A percentile compares a stretch with the other conserved stretches of the same genome.
phyloP scores from a whole-genome alignment of 2,329 filamentous ascomycete genomes.

The Xylaria sp. region DNA sequence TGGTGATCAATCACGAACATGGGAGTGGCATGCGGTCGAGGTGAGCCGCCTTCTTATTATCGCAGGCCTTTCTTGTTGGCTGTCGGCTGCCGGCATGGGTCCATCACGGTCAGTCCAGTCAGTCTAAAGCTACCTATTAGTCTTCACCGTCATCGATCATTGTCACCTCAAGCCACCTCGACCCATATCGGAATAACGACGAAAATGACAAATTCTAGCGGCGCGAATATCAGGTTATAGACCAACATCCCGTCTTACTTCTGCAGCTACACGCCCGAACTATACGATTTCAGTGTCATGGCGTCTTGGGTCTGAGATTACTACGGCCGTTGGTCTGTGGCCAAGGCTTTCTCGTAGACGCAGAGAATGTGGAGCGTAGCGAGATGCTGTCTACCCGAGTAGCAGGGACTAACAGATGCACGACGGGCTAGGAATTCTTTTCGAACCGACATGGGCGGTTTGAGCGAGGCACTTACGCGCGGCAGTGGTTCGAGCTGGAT shows the following conservation, averaged over 20 bases:
- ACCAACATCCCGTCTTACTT: conserved; percentile 5
- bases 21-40: conserved; percentile 22
- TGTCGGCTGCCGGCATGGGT: not conserved
- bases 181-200: conserved; percentile 21
- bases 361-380: conserved; percentile 12
- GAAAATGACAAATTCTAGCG: conserved; percentile 27
- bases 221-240: conserved; percentile 9
- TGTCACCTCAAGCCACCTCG: conserved; percentile 18
- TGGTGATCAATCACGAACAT: conserved; percentile 31
- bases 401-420: conserved; percentile 27
- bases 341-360: conserved; percentile 13
- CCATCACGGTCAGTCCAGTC: conserved; percentile 19
- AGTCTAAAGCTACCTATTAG: not conserved
- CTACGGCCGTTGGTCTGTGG: conserved; percentile 12
- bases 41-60: conserved; percentile 34
- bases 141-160: conserved; percentile 18
- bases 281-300: conserved; percentile 7
- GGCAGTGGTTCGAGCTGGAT: conserved; percentile 36
- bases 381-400: conserved; percentile 20
- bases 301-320: conserved; percentile 8
- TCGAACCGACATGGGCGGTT: conserved; percentile 35
- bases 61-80: conserved; percentile 9
- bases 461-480: conserved; percentile 39
- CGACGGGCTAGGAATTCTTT: conserved; percentile 39
- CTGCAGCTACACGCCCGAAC: conserved; percentile 13